Evolutionary conservation across 257 asterid genomes (phyloP), one percentile per base, ranked within the genome.

Genomic region (Solanum verrucosum): DNA sequence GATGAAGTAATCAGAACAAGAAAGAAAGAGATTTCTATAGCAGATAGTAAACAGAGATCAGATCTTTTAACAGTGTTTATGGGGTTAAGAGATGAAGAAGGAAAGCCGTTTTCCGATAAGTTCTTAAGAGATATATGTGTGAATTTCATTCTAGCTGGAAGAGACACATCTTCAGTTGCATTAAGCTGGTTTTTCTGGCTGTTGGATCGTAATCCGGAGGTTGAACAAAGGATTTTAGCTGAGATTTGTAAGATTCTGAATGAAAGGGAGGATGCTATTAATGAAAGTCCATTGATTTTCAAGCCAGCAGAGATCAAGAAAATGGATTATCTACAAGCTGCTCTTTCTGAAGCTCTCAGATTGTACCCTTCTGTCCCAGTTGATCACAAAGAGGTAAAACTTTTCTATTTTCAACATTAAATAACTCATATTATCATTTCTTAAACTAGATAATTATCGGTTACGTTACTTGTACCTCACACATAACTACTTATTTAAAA

Each of bases 181-280:
- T 89, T 96, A 3, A 95, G 98, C 91, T 95, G 99, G 99, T 97
- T 97, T 84, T 97, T 97, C 94, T 97, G 99, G 99, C 90, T 97
- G 72, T 87, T 96, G 68, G 70, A 88, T 74, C 46, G 27, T 84
- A 91, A 93, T 90, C 94, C 95, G 10, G 93, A 88, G 87, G 98
- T 94, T 42, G 99, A 95, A 90, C 95, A 90, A 84, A 95, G 87
- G 90, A 94, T 97, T 31, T 29, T 97, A 84, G 92, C 86, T 65
- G 99, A 96, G 91, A 92, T 96, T 59, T 86, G 91, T 84, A 90
- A 91, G 89, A 90, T 97, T n/a, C 78, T 95, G 83, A 87, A 90
- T 68, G 93, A 92, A 38, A 92, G 99, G 88, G 89, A 89, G 10
- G 93, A 88, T 78, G 37, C 4, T 2, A 40, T 44, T 37, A 25